A percentile compares a stretch with the other conserved stretches of the same genome.
Conservation (phyloP, 805 yeast species). For the Schwanniomyces pseudopolymorphus region DNA sequence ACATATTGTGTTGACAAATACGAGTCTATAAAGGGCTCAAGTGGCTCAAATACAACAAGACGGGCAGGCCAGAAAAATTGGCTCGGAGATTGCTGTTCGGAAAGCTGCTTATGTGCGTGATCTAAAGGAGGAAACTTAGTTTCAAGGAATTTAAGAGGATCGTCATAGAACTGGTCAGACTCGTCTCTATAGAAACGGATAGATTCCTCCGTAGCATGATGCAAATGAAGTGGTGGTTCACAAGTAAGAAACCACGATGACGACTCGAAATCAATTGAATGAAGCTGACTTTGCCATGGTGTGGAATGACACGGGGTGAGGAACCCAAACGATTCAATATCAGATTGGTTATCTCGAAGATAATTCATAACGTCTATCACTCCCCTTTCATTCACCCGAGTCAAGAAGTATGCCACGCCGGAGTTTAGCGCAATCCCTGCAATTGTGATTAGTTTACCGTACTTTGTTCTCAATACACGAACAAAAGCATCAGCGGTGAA, state of each 20-base stretch:
- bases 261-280: slow-evolving; percentile 43
- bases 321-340: slow-evolving; percentile 64
- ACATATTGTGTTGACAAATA: slow-evolving; percentile 41
- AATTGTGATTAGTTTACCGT: slow-evolving; percentile 11
- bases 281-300: slow-evolving; percentile 88
- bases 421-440: slow-evolving; percentile 31
- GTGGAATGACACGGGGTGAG: slow-evolving; percentile 97
- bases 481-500: slow-evolving; percentile 45
- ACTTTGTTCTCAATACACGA: slow-evolving; percentile 3
- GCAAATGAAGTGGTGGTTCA: slow-evolving; percentile 74
- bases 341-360: slow-evolving; percentile 37
- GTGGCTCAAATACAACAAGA: slow-evolving; percentile 67
- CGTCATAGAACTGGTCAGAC: slow-evolving; percentile 76
- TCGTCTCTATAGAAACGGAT: slow-evolving; percentile 69
- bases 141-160: slow-evolving; percentile 60
- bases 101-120: neutral
- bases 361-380: slow-evolving; percentile 65
- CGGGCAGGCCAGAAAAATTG: slow-evolving; percentile 71
- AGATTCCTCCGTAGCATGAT: slow-evolving; percentile 11
- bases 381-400: slow-evolving; percentile 82
- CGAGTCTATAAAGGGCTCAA: slow-evolving; percentile 46
- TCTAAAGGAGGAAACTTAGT: slow-evolving; percentile 45
- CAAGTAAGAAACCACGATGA: slow-evolving; percentile 80
- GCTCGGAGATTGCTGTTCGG: slow-evolving; percentile 1
- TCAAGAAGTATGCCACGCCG: slow-evolving; percentile 48